phyloP scores from a whole-genome alignment of 2,329 filamentous ascomycete genomes.

The Lasiodiplodia citricola region DNA sequence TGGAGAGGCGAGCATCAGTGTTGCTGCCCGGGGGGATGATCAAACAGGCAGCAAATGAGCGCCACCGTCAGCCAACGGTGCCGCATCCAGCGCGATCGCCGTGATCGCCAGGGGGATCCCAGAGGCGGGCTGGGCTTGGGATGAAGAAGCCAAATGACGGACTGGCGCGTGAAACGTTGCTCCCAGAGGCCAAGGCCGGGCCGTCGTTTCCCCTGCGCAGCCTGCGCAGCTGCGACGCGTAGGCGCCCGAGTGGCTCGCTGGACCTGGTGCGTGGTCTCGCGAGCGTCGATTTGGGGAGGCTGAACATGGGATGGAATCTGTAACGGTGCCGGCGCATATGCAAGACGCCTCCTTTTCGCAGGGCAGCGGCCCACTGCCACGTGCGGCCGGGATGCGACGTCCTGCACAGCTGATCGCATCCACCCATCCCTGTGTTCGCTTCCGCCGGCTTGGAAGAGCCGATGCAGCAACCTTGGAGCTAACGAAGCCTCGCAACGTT shows the following conservation, averaged over 20 bases:
- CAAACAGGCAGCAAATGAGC: constrained; percentile 16
- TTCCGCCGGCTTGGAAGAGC: constrained; percentile 43
- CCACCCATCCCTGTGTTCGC: constrained; percentile 39
- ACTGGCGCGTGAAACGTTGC: constrained; percentile 20
- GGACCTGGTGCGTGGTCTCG: constrained; percentile 2
- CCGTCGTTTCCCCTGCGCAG: constrained; percentile 14
- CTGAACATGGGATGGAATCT: constrained; percentile 25
- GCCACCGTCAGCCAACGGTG: constrained; percentile 17
- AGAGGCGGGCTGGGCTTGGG: constrained; percentile 11
- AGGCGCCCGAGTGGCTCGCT: constrained; percentile 6
- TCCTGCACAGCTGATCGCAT: constrained; percentile 36
- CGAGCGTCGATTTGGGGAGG: constrained; percentile 18
- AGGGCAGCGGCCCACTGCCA: constrained; percentile 32
- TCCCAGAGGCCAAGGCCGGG: constrained; percentile 10
- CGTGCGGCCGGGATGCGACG: constrained; percentile 41
- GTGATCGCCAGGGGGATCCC: constrained; percentile 24
- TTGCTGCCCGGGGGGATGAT: constrained; percentile 17
- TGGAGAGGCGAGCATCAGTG: not conserved
- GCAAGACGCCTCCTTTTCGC: constrained; percentile 28
- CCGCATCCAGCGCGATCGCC: constrained; percentile 21
- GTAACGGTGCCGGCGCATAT: constrained; percentile 27
- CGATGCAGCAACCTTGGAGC: constrained; percentile 36
- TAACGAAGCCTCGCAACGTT: constrained; percentile 36
- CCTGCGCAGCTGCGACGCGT: constrained; percentile 13
- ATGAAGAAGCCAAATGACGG: constrained; percentile 25